These are phyloP conservation scores for Funneliformis mosseae DNA, from an alignment of 192 early-diverging fungal genomes.

Conservation along the genomic window DNA sequence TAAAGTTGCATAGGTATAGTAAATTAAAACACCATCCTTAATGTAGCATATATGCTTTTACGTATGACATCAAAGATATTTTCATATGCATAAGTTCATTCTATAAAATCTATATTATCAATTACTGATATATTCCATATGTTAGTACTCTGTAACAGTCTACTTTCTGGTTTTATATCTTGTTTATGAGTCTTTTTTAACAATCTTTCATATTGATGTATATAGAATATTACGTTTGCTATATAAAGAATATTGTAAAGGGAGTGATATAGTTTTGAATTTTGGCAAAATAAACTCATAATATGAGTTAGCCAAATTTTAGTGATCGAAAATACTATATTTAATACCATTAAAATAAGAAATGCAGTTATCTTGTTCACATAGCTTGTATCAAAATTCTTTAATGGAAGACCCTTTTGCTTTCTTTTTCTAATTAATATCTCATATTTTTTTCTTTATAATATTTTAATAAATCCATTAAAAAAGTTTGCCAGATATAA, in stretches of 20 bases:
- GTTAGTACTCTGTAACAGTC: neutral
- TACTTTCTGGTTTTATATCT: conserved; percentile 13
- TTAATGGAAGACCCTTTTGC: neutral
- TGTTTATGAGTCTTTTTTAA: neutral
- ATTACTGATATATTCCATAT: conserved; percentile 14
- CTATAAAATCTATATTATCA: conserved; percentile 24
- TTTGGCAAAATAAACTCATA: neutral
- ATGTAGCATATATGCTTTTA: conserved; percentile 6
- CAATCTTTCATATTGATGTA: neutral
- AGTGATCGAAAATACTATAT: neutral
- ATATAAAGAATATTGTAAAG: conserved; percentile 14
- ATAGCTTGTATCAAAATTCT: neutral
- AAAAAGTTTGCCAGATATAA: conserved; percentile 9
- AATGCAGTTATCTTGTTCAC: neutral
- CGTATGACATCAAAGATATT: conserved; percentile 20
- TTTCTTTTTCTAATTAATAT: conserved; percentile 17
- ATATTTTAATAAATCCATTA: conserved; percentile 8
- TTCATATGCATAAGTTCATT: neutral
- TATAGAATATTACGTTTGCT: neutral
- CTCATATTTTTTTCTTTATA: conserved; percentile 16
- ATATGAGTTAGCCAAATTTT: conserved; percentile 24
- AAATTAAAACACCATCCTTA: conserved; percentile 24
- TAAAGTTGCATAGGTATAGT: neutral
- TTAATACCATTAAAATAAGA: conserved; percentile 15
- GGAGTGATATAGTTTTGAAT: neutral